Evolutionary conservation across 1,284 basidiomycete genomes (phyloP), one percentile per base, ranked within the genome.

Genomic region (Fomitiporia mediterranea): DNA sequence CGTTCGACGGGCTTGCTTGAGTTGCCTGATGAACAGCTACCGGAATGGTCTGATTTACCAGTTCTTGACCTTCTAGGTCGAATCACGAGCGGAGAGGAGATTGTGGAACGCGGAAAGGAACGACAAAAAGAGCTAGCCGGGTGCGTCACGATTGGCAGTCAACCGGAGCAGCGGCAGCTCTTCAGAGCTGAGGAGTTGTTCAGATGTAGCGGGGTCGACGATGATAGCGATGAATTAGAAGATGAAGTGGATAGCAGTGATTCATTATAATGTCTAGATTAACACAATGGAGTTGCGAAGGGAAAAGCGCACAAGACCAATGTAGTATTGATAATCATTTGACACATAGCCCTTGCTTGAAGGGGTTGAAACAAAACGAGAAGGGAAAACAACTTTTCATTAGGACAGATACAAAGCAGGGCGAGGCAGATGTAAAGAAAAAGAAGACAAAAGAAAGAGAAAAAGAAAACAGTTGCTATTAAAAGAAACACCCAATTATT

Each of bases 21-120:
- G 48, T 69, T 90, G 38, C 89, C 86, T 1, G 70, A 69, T 0
- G 70, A 67, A 11, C 65, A 64, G 2, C 68, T 92, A 35, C 89
- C 89, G 0, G 49, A 54, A 3, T 82, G 80, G 76, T 61, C 69
- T 0, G 64, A 64, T 2, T 71, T 91, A 23, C 88, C 89, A 0
- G 73, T 85, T 7, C 69, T 91, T 56, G 87, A 91, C 66, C 72
- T 92, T 21, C 81, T 83, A 42, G 90, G 88, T 1, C 65, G 69
- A 32, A 42, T 86, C 19, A 72, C 77, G 3, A 77, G 77, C 1
- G 64, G 77, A 54, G 72, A 75, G 13, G 69, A 66, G 6, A 64
- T 88, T 21, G 53, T 70, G 19, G 63, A 65, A 34, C 69, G 75
- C 32, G 80, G 80, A 0, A 49, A 60, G n/a, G 57, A 62, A 27